Conservation (phyloP, 768 basidiomycete species). For the Auricularia sp. region DNA sequence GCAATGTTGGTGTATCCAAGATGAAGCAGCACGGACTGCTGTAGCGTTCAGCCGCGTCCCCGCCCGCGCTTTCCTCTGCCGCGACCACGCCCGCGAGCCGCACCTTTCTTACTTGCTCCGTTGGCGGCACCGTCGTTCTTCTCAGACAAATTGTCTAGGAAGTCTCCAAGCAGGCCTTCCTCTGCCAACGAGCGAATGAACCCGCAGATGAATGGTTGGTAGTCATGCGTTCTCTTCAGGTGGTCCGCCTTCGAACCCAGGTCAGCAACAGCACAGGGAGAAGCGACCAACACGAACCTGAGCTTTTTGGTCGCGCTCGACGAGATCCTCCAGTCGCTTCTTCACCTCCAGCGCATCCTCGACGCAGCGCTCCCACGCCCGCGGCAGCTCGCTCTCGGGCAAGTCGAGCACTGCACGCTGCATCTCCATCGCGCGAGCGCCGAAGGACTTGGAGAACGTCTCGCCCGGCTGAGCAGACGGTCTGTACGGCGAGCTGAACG, state of each 20-base stretch:
- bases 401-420: constrained; percentile 37
- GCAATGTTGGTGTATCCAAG: no score
- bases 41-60: not conserved
- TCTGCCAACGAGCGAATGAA: constrained; percentile 33
- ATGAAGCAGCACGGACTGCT: no score
- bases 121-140: not conserved
- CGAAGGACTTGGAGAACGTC: constrained; percentile 36
- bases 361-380: constrained; percentile 40
- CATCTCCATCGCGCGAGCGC: constrained; percentile 30
- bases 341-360: constrained; percentile 28
- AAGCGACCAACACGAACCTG: constrained; percentile 30
- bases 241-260: constrained; percentile 36
- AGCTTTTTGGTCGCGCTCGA: constrained; percentile 30
- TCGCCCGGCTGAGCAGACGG: constrained; percentile 17
- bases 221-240: constrained; percentile 49
- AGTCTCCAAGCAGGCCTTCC: constrained; percentile 36
- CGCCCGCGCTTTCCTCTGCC: not conserved
- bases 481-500: constrained; percentile 22
- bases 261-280: not conserved
- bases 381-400: constrained; percentile 24
- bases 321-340: constrained; percentile 39
- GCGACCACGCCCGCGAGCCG: not conserved
- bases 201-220: constrained; percentile 47
- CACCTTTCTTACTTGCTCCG: not conserved
- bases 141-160: constrained; percentile 22